Base-by-base conservation (phyloP, 2,329 filamentous ascomycete genomes). In the Penicillium griseofulvum region DNA sequence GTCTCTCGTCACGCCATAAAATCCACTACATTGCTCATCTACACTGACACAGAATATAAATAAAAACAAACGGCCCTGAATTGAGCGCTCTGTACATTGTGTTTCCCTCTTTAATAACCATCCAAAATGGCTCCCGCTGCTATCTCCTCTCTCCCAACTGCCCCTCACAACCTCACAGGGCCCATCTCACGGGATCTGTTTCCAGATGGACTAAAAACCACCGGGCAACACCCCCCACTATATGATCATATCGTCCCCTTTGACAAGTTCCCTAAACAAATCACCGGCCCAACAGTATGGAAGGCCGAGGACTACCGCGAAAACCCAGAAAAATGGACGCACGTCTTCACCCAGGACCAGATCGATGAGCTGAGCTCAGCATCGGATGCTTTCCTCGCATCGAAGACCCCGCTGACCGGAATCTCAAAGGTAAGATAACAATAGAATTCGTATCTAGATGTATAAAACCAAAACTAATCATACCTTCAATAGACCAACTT, bases 251-350 rank as follows among this genome's bases (percentile, higher is more conserved):
- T 93, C n/a, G 78, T 76, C 46, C 83, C 87, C 0, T 93, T 90
- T 70, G 78, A 81, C 0, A 80, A 81, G 16, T 93, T 92, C 66
- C 89, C 89, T 41, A 83, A 83, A 56, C 74, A 87, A 57, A 90
- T 92, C 69, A 80, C 80, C 0, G 89, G 89, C 11, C 83, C 83
- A 0, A 92, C 88, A 0, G 84, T 89, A 29, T 94, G 90, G 90
- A 79, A 81, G 51, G 80, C 82, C 5, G 81, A 84, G 29, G 86
- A 89, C 31, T 90, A 86, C 66, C 77, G 76, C 51, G 71, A 81
- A 60, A 78, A 81, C 63, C 84, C 87, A 0, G 85, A 89, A 64
- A 81, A 81, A 70, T 93, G 89, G 89, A 86, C 86, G 5, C 88
- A 91, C 73, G 75, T 76, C 8, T 89, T 92, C 68, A 86, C 81